phyloP scores from a whole-genome alignment of 2,329 filamentous ascomycete genomes.

The Penicillium palitans region DNA sequence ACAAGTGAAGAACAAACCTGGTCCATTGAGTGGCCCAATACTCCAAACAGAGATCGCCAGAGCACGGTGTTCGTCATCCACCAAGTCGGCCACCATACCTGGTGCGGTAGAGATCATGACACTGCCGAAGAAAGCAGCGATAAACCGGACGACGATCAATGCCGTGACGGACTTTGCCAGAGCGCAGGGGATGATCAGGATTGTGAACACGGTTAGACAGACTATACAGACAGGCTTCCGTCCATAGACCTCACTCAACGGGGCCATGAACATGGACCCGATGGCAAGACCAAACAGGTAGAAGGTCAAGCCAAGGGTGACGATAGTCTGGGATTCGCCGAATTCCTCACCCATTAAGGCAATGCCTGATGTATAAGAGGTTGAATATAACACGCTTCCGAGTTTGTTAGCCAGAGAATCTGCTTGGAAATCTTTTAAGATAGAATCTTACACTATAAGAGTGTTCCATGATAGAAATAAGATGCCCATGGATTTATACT shows the following conservation, averaged over 20 bases:
- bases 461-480: slow-evolving; percentile 59
- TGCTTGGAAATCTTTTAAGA: background rate
- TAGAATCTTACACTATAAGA: slow-evolving; percentile 49
- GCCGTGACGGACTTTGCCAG: slow-evolving; percentile 66
- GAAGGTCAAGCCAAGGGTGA: slow-evolving; percentile 73
- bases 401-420: slow-evolving; percentile 1
- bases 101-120: slow-evolving; percentile 83
- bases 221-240: slow-evolving; percentile 63
- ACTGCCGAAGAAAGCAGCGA: slow-evolving; percentile 71
- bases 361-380: slow-evolving; percentile 73
- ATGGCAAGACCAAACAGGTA: slow-evolving; percentile 74
- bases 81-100: slow-evolving; percentile 79
- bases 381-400: slow-evolving; percentile 67
- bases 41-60: slow-evolving; percentile 81
- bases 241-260: slow-evolving; percentile 56
- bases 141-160: slow-evolving; percentile 72
- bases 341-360: slow-evolving; percentile 70
- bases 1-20: slow-evolving; percentile 32
- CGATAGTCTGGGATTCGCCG: slow-evolving; percentile 56
- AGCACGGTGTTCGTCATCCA: slow-evolving; percentile 75
- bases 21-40: slow-evolving; percentile 82
- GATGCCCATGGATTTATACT: slow-evolving; percentile 58
- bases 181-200: slow-evolving; percentile 71
- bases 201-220: slow-evolving; percentile 62
- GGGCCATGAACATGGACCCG: slow-evolving; percentile 72